Conservation (phyloP, 305 asterid genomes). For the Fraxinus sp. region DNA sequence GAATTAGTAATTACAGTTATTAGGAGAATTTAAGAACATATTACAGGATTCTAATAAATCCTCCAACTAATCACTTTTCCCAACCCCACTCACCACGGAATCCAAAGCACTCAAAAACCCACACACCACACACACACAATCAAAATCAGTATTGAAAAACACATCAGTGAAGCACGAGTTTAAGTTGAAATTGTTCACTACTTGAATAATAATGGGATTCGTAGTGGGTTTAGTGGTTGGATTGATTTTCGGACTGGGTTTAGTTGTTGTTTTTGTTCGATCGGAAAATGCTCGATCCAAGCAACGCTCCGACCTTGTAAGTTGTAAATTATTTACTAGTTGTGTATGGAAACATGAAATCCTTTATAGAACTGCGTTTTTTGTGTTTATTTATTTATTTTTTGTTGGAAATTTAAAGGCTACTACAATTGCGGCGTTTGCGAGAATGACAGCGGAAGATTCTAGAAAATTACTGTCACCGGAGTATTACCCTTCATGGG, state of each 20-base stretch:
- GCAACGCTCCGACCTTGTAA: slow-evolving; percentile 71
- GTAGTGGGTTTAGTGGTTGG: slow-evolving; percentile 72
- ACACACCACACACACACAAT: background rate
- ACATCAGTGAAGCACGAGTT: background rate
- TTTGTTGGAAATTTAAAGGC: slow-evolving; percentile 44
- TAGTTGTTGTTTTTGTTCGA: slow-evolving; percentile 80
- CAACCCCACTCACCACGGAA: background rate
- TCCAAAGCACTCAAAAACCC: background rate
- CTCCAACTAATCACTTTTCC: background rate
- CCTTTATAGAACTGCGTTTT: slow-evolving; percentile 9
- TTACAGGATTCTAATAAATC: slow-evolving; percentile 20
- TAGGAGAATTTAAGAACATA: background rate
- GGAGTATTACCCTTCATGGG: slow-evolving; percentile 88
- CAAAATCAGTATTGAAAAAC: background rate
- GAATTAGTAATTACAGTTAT: slow-evolving; percentile 7
- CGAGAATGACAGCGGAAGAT: slow-evolving; percentile 91
- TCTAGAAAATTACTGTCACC: slow-evolving; percentile 81
- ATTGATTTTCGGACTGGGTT: slow-evolving; percentile 56
- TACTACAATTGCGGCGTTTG: slow-evolving; percentile 72
- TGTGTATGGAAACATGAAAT: background rate
- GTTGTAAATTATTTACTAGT: background rate
- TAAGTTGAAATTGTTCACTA: slow-evolving; percentile 5
- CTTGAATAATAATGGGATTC: slow-evolving; percentile 51
- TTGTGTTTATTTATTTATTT: background rate
- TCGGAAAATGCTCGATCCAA: slow-evolving; percentile 92